Conservation (phyloP, 345 rosid genomes). For the Populus simonii region DNA sequence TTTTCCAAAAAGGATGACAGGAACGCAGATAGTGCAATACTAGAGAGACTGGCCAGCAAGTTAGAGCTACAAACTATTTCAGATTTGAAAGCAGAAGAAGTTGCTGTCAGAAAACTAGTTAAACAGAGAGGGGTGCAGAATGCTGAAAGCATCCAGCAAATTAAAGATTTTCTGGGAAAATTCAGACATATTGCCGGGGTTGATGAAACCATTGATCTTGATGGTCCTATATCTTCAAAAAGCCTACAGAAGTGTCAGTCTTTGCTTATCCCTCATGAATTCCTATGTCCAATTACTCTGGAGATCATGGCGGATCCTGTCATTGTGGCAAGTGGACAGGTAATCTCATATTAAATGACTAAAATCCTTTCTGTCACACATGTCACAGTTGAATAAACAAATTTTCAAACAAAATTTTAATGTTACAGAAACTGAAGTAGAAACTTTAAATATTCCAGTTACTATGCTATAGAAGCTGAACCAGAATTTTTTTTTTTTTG, state of each 20-base stretch:
- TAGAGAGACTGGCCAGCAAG: slow-evolving; percentile 55
- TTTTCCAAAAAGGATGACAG: slow-evolving; percentile 45
- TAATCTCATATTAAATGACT: slow-evolving; percentile 13
- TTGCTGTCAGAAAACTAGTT: slow-evolving; percentile 39
- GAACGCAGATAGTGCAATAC: slow-evolving; percentile 49
- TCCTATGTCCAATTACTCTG: slow-evolving; percentile 52
- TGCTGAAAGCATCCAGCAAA: slow-evolving; percentile 40
- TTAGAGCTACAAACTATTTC: slow-evolving; percentile 46
- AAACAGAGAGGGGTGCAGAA: slow-evolving; percentile 34
- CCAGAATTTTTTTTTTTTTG: slow-evolving; percentile 3
- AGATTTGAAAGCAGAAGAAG: slow-evolving; percentile 48
- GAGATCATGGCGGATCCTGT: slow-evolving; percentile 70
- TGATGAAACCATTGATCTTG: slow-evolving; percentile 32
- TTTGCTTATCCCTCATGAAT: slow-evolving; percentile 46
- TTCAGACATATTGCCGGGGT: slow-evolving; percentile 48
- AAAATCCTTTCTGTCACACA: background rate
- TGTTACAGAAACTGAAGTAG: background rate
- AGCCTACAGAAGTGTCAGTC: slow-evolving; percentile 38
- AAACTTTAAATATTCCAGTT: background rate
- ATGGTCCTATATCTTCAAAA: slow-evolving; percentile 33
- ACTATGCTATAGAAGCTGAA: slow-evolving; percentile 3
- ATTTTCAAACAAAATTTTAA: background rate
- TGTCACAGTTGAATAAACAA: background rate
- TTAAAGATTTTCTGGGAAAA: slow-evolving; percentile 40
- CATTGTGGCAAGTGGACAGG: slow-evolving; percentile 70